phyloP scores from a whole-genome alignment of 371 early-diverging fungal species.

The Quaeritorhiza haematococci region DNA sequence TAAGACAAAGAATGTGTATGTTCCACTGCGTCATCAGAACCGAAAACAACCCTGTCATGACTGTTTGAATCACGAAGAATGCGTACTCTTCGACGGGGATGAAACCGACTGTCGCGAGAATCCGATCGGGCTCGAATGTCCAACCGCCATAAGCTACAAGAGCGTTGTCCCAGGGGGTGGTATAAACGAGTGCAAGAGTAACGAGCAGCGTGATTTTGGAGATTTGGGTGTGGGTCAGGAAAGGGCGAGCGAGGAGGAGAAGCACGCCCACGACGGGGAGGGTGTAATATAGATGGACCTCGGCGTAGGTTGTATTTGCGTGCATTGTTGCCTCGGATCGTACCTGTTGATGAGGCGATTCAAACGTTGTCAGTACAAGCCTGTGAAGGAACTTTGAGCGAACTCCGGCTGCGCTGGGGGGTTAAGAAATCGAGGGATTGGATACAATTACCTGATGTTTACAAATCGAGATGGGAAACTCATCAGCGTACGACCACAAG shows the following conservation, averaged over 20 bases:
- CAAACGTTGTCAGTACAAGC: too few species aligned
- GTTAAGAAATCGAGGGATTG: too few species aligned
- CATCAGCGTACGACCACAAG: too few species aligned
- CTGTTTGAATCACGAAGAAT: constrained; percentile 61
- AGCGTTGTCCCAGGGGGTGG: constrained; percentile 63
- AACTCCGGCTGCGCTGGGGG: too few species aligned
- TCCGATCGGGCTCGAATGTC: constrained; percentile 47
- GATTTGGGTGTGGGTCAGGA: constrained; percentile 25
- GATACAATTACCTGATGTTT: too few species aligned
- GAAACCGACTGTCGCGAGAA: constrained; percentile 51
- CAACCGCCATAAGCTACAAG: constrained; percentile 46
- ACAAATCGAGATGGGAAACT: too few species aligned
- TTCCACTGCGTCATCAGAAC: not conserved
- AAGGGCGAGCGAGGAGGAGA: constrained; percentile 33
- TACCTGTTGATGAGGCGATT: too few species aligned
- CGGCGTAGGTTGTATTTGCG: constrained; percentile 59
- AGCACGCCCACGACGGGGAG: constrained; percentile 44
- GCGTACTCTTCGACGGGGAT: constrained; percentile 60
- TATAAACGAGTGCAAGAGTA: constrained; percentile 45
- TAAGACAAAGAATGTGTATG: not conserved
- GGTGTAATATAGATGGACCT: constrained; percentile 55
- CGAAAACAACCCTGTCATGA: constrained; percentile 41
- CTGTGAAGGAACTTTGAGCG: too few species aligned
- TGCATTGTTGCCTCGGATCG: too few species aligned
- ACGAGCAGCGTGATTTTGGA: constrained; percentile 43